Percentiles rank a stretch among this genome's conserved stretches.
Evolutionary conservation across 345 rosid genomes (phyloP).

Genomic region (Gossypium turneri): DNA sequence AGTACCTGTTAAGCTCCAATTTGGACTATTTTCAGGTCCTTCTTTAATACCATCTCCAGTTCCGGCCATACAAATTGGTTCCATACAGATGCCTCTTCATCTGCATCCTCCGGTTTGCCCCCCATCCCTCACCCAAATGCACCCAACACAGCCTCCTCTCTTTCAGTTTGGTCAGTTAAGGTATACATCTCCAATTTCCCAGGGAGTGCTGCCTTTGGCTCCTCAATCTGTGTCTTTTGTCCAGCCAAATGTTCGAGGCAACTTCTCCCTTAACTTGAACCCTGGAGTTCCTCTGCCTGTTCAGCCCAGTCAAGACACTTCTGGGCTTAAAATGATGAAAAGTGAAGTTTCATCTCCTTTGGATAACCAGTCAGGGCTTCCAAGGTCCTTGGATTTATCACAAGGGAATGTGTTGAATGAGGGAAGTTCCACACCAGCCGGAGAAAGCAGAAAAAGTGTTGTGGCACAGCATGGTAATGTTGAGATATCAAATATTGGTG

Average conservation of each 20-base stretch:
- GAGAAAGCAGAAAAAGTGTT: conserved; percentile 28
- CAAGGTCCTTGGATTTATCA: conserved; percentile 36
- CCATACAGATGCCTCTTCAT: conserved; percentile 99
- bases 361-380: conserved; percentile 43
- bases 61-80: conserved; percentile 99
- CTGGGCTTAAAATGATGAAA: neutral
- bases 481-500: conserved; percentile 34
- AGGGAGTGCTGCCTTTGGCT: conserved; percentile 63
- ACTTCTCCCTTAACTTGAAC: conserved; percentile 48
- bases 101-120: conserved; percentile 68
- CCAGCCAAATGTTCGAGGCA: conserved; percentile 43
- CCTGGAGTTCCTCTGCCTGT: conserved; percentile 37
- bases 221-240: conserved; percentile 54
- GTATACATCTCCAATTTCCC: conserved; percentile 76
- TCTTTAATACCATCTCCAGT: conserved; percentile 85
- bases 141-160: conserved; percentile 64
- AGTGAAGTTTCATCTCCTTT: conserved; percentile 24
- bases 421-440: conserved; percentile 31
- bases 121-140: conserved; percentile 52
- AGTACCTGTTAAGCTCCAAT: conserved; percentile 75
- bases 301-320: conserved; percentile 40
- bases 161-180: conserved; percentile 90
- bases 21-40: conserved; percentile 94
- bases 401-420: conserved; percentile 34
- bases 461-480: conserved; percentile 37